Conservation (phyloP, 2,329 filamentous ascomycete species). For the Pleomassaria siparia region DNA sequence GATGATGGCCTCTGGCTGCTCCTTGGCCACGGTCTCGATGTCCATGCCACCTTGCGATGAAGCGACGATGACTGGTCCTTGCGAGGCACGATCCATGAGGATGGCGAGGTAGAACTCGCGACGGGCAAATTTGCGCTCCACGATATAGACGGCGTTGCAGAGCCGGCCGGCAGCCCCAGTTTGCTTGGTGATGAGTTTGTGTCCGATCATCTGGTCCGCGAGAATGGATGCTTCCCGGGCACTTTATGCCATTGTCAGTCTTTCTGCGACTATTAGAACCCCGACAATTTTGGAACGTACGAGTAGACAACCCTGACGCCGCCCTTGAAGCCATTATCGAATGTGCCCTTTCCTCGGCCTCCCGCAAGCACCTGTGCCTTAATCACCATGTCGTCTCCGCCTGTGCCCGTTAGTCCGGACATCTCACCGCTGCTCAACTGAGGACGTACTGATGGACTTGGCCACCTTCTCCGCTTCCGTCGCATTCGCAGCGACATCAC, state of each 20-base stretch:
- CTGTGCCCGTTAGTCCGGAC: conserved; percentile 45
- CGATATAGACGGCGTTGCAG: conserved; percentile 98
- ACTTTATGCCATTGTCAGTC: conserved; percentile 41
- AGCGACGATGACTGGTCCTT: conserved; percentile 92
- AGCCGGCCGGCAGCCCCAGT: conserved; percentile 90
- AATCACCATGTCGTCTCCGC: conserved; percentile 94
- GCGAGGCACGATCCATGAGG: conserved; percentile 92
- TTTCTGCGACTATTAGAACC: conserved; percentile 2
- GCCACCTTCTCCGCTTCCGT: conserved; percentile 91
- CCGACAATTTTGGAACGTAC: conserved; percentile 46
- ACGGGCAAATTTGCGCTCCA: conserved; percentile 98
- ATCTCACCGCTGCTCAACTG: conserved; percentile 19
- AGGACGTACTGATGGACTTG: conserved; percentile 72
- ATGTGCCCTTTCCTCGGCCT: conserved; percentile 95
- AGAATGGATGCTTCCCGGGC: conserved; percentile 96
- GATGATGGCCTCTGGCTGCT: conserved; percentile 92
- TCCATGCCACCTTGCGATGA: conserved; percentile 99
- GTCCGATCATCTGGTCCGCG: conserved; percentile 98
- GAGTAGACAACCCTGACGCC: conserved; percentile 99
- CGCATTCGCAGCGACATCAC: conserved; percentile 77
- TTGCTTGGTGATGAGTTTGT: conserved; percentile 99
- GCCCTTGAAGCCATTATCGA: conserved; percentile 98
- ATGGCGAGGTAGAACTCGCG: conserved; percentile 99
- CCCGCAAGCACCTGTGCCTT: conserved; percentile 98
- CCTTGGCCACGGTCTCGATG: conserved; percentile 97